These are phyloP conservation scores for Akanthomyces dipterigenus DNA, from an alignment of 2,329 filamentous ascomycete genomes.

Conservation along the genomic window DNA sequence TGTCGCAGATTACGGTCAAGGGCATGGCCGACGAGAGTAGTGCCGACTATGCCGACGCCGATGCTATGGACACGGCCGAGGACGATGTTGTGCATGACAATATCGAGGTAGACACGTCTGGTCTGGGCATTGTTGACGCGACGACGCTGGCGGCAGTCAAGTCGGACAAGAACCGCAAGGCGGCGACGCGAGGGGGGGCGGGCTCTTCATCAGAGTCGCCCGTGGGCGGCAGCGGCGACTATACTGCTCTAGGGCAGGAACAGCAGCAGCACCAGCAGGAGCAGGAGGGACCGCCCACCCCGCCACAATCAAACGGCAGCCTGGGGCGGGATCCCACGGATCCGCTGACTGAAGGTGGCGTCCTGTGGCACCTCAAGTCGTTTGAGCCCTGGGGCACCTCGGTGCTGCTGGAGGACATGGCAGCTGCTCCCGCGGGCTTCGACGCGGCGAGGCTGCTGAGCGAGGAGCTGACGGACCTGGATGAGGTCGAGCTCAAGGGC, in stretches of 20 bases:
- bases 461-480: constrained; percentile 85
- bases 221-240: constrained; percentile 42
- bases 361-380: constrained; percentile 80
- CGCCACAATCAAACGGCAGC: constrained; percentile 58
- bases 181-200: constrained; percentile 17
- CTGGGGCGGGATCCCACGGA: constrained; percentile 43
- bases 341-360: constrained; percentile 63
- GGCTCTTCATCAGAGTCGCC: constrained; percentile 37
- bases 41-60: constrained; percentile 23
- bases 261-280: background rate
- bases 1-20: constrained; percentile 41
- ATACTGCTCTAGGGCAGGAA: constrained; percentile 21
- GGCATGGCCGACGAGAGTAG: constrained; percentile 20
- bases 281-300: constrained; percentile 49
- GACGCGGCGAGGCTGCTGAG: constrained; percentile 64
- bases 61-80: constrained; percentile 31
- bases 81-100: constrained; percentile 32
- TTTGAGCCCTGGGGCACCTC: constrained; percentile 78
- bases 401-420: constrained; percentile 60
- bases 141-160: constrained; percentile 9
- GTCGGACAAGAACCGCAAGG: constrained; percentile 19
- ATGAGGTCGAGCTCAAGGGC: constrained; percentile 80
- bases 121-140: constrained; percentile 22
- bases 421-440: constrained; percentile 25
- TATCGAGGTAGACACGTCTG: constrained; percentile 41